Base-by-base conservation (phyloP, 768 basidiomycete species). In the Boletus coccyginus region DNA sequence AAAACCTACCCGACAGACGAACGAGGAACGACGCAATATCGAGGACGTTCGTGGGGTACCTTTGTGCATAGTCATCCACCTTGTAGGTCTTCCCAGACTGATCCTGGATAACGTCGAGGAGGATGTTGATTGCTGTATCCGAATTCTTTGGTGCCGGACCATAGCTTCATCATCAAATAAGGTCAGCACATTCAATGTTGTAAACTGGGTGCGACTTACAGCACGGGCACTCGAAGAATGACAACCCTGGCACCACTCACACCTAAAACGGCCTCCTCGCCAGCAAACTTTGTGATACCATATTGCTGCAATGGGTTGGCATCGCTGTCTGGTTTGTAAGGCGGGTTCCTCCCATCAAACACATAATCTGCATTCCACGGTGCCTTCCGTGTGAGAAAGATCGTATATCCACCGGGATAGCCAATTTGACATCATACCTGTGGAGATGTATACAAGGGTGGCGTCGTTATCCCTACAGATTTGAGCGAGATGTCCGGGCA, bases 51-150 rank as follows among this genome's bases (percentile, higher is more conserved):
- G 96, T 98, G 0, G 96, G 96, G 73, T 89, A 96, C 31, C 96
- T 82, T 17, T 88, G 91, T 27, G 92, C 94, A 68, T 86, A 96
- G 70, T 96, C 88, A 68, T 99, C 96, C 96, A 98, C 98, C 70
- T 86, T 92, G 77, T 94, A 94, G 36, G 74, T 76, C 74, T 94
- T 94, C 3, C 90, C 91, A 7, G 88, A 89, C 62, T 90, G 90
- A 66, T 95, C 92, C 57, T 84, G 77, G 0, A 97, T 91, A 35
- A 96, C 78, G 68, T 97, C 94, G 31, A 94, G 71, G 7, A 99
- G 79, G 52, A 92, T 78, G 68, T 98, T 98, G 59, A 98, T 80
- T 0, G 96, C 95, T 5, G 86, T 86, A 65, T 98, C 96, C 5
- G 87, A 81, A 65, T 95, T 94, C 57, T 85, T 85, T 24, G 86